Conservation (phyloP, 1,284 basidiomycete species). For the Marasmius fiardii region DNA sequence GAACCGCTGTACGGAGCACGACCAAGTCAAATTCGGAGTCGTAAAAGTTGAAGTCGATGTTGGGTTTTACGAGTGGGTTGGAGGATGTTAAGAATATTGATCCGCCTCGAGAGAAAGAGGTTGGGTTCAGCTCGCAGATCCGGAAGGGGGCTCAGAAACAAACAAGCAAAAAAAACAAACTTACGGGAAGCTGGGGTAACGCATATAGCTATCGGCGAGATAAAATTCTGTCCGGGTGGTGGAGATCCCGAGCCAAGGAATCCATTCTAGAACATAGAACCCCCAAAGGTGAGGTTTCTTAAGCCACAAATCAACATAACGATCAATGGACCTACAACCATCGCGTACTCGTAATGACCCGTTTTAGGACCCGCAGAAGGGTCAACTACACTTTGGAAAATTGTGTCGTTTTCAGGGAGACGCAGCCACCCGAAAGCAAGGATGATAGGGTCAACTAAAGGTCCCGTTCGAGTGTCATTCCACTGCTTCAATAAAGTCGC, state of each 20-base stretch:
- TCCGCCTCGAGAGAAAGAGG: conserved; percentile 31
- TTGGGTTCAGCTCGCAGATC: neutral
- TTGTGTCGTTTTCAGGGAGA: conserved; percentile 13
- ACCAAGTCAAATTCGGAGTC: conserved; percentile 32
- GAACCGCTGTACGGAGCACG: conserved; percentile 29
- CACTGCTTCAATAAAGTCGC: conserved; percentile 8
- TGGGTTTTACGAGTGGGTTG: conserved; percentile 35
- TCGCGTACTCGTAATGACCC: conserved; percentile 16
- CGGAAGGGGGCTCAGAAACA: too few species aligned
- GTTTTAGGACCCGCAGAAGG: conserved; percentile 16
- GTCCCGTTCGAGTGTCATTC: conserved; percentile 14
- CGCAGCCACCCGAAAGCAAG: conserved; percentile 11
- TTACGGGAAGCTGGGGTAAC: conserved; percentile 33
- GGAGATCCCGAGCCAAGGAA: neutral
- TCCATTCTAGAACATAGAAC: conserved; percentile 8
- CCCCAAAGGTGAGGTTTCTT: conserved; percentile 7
- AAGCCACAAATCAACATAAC: conserved; percentile 10
- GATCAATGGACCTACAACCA: conserved; percentile 12
- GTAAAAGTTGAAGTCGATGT: conserved; percentile 34
- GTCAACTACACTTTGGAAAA: conserved; percentile 14
- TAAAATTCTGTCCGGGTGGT: conserved; percentile 24
- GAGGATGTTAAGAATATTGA: conserved; percentile 29
- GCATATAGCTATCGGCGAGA: conserved; percentile 23
- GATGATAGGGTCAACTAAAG: conserved; percentile 10
- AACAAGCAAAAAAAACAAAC: too few species aligned